Base-by-base conservation (phyloP, 2,329 filamentous ascomycete genomes). In the Neoascochyta sp. region DNA sequence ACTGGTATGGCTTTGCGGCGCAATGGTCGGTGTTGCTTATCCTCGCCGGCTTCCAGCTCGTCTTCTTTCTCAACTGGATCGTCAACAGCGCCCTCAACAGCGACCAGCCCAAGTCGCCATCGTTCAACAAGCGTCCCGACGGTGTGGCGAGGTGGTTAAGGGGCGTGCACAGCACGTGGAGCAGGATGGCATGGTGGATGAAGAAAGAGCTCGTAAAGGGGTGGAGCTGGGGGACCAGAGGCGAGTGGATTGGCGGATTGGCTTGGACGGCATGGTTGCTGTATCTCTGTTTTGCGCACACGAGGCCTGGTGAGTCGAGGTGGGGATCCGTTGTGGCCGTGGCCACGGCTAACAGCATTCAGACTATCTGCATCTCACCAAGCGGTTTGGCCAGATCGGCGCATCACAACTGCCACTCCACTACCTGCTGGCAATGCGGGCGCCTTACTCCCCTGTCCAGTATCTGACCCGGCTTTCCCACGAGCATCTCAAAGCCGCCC, bases 331-430 rank as follows among this genome's bases (percentile, higher is more conserved):
- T 10, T 20, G 14, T 27, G 11, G 5, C 18, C 2, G 5, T 9
- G 7, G 20, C 34, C 9, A 38, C 14, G 3, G 6, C 9, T 10
- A 5, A n/a, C n/a, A n/a, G n/a, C n/a, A n/a, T n/a, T n/a, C 28
- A 78, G 77, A 81, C 54, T 81, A 80, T 34, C 64, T 80, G 16
- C 78, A 81, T 52, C 60, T 81, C 14, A 80, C 78, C 14, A 80
- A 79, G 58, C 70, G 76, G 4, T 67, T 81, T 30, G 77, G 73
- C 11, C 74, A 76, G 25, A 67, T 80, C 27, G 75, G 66, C 13
- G 66, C 76, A 5, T 79, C 76, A 7, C 78, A 81, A 44, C 52
- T 64, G 1, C 78, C 78, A 1, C 52, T 80, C 3, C 76, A 80
- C 32, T 76, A 78, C 34, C 64, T 80, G 5, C 67, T 81, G 36